Percentiles rank a stretch among this genome's conserved stretches.
Evolutionary conservation across 2,329 filamentous ascomycete genomes (phyloP).

Genomic region (Ceratocystis albifundus): DNA sequence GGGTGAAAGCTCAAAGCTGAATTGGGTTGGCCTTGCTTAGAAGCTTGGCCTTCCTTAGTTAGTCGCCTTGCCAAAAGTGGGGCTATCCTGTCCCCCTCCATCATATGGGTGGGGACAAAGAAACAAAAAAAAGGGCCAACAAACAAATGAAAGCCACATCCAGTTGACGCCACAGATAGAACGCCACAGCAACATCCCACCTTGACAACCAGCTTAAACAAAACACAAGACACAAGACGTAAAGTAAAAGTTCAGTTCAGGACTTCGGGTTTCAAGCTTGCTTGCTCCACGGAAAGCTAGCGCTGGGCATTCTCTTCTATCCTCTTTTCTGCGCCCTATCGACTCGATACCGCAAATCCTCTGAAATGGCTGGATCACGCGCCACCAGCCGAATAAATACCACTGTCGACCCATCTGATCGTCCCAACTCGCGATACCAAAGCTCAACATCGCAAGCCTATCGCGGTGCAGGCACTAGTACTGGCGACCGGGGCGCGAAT

Average conservation of each 20-base stretch:
- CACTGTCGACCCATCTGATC: conserved; percentile 17
- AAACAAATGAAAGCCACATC: background rate
- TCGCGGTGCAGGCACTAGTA: conserved; percentile 30
- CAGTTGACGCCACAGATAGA: background rate
- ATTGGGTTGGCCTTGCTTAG: conserved; percentile 1
- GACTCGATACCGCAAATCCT: background rate
- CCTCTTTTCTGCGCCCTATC: background rate
- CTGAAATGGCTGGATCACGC: conserved; percentile 23
- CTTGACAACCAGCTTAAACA: conserved; percentile 2
- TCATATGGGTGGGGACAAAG: too few relatives aligned
- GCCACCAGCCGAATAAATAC: conserved; percentile 22
- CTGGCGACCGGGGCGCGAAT: conserved; percentile 26
- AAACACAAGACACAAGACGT: conserved; percentile 5
- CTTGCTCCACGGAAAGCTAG: too few relatives aligned
- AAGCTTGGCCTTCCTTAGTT: conserved; percentile 7
- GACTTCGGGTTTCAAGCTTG: background rate
- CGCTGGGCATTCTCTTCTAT: too few relatives aligned
- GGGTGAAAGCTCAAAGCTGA: background rate
- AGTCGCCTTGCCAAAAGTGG: conserved; percentile 20
- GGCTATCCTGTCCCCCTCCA: conserved; percentile 8
- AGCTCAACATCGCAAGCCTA: conserved; percentile 19
- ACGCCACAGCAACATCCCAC: conserved; percentile 18
- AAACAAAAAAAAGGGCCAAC: background rate
- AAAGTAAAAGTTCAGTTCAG: too few relatives aligned
- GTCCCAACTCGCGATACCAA: conserved; percentile 20